phyloP scores from a whole-genome alignment of 805 yeast genomes.

The Candida peoriensis region DNA sequence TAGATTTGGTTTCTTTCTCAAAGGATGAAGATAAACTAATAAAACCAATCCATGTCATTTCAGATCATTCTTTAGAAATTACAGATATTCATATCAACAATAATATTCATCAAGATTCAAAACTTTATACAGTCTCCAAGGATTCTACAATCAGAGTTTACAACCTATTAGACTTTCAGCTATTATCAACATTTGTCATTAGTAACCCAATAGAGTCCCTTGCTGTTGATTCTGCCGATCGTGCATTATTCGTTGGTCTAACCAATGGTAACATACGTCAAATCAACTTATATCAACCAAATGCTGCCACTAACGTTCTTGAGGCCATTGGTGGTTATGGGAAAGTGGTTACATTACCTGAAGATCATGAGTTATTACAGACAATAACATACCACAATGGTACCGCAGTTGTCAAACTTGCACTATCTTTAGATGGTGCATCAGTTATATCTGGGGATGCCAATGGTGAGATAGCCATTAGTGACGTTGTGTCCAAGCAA shows the following conservation, averaged over 20 bases:
- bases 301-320: constrained; percentile 21
- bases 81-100: constrained; percentile 40
- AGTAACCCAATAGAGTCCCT: constrained; percentile 52
- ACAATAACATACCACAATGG: constrained; percentile 51
- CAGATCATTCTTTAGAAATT: constrained; percentile 50
- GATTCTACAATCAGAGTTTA: constrained; percentile 77
- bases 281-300: constrained; percentile 44
- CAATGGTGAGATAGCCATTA: constrained; percentile 58
- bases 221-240: constrained; percentile 71
- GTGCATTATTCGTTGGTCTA: constrained; percentile 69
- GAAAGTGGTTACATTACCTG: constrained; percentile 28
- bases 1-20: constrained; percentile 45
- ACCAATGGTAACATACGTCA: constrained; percentile 54
- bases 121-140: constrained; percentile 61
- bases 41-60: constrained; percentile 54
- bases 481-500: constrained; percentile 70
- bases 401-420: constrained; percentile 43
- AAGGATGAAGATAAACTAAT: constrained; percentile 30
- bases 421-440: constrained; percentile 71
- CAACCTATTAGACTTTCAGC: constrained; percentile 37
- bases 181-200: constrained; percentile 70
- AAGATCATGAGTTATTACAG: constrained; percentile 41
- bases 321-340: constrained; percentile 27
- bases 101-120: constrained; percentile 56
- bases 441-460: constrained; percentile 67